A percentile compares a stretch with the other conserved stretches of the same genome.
Conservation (phyloP, 2,329 filamentous ascomycete genomes). For the Hypoxylon sp. region DNA sequence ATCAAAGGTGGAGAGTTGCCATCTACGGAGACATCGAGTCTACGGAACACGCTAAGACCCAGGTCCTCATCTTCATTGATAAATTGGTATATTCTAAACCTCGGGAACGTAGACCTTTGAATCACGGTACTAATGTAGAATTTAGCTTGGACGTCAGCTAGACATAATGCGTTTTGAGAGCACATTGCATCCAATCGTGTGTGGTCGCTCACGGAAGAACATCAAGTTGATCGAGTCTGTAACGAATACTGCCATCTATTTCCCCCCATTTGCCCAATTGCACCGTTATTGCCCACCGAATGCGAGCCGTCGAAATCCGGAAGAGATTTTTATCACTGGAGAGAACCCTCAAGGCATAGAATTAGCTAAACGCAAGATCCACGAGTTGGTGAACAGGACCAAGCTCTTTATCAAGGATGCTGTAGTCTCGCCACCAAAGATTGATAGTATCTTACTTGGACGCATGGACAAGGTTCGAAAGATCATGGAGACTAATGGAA, state of each 20-base stretch:
- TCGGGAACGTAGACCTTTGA: neutral
- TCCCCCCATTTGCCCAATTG: constrained; percentile 92
- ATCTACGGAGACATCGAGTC: constrained; percentile 97
- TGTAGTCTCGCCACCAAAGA: constrained; percentile 89
- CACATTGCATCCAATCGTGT: constrained; percentile 89
- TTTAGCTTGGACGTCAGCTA: constrained; percentile 53
- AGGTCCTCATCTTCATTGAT: constrained; percentile 97
- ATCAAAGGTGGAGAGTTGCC: constrained; percentile 91
- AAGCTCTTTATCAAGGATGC: constrained; percentile 94
- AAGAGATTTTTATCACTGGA: constrained; percentile 96
- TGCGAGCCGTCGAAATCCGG: constrained; percentile 84
- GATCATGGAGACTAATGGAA: constrained; percentile 96
- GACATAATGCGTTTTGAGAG: constrained; percentile 54
- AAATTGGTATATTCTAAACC: constrained; percentile 76
- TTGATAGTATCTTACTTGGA: constrained; percentile 92
- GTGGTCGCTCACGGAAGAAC: constrained; percentile 94
- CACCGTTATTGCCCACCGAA: constrained; percentile 91
- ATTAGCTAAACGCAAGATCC: constrained; percentile 90
- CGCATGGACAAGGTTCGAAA: constrained; percentile 97
- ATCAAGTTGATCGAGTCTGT: constrained; percentile 98
- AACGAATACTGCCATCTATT: constrained; percentile 97
- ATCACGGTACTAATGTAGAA: constrained; percentile 42
- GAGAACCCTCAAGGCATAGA: constrained; percentile 87
- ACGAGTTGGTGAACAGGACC: constrained; percentile 84
- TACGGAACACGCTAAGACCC: constrained; percentile 95